phyloP scores from a whole-genome alignment of 495 filamentous ascomycete genomes.

The Aspergillus bridgeri region DNA sequence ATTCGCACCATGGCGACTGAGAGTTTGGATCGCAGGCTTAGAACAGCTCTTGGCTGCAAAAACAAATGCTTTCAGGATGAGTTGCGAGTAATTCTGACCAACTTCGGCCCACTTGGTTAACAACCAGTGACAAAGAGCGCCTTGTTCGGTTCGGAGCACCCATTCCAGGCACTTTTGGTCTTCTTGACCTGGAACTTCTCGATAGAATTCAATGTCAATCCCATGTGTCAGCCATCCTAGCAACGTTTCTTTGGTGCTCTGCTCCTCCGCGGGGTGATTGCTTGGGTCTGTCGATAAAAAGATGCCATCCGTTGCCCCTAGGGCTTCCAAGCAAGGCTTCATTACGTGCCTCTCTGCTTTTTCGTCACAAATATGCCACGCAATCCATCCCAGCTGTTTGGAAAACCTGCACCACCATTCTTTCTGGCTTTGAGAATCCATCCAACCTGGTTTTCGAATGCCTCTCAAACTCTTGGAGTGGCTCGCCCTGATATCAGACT shows the following conservation, averaged over 20 bases:
- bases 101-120: conserved; percentile 6
- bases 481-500: conserved; percentile 14
- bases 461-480: conserved; percentile 1
- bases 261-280: too few relatives aligned
- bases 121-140: conserved; percentile 8
- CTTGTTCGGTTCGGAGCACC: conserved; percentile 7
- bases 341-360: too few relatives aligned
- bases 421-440: neutral
- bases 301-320: too few relatives aligned
- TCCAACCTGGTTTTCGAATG: conserved; percentile 11
- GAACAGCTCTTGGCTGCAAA: too few relatives aligned
- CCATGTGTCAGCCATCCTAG: too few relatives aligned
- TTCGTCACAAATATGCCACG: conserved; percentile 30
- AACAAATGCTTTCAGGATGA: too few relatives aligned
- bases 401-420: conserved; percentile 23
- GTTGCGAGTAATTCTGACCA: too few relatives aligned
- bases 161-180: conserved; percentile 14
- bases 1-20: conserved; percentile 5
- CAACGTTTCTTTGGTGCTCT: too few relatives aligned
- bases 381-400: conserved; percentile 29
- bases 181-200: conserved; percentile 2
- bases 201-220: too few relatives aligned
- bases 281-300: too few relatives aligned
- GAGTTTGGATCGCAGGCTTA: too few relatives aligned
- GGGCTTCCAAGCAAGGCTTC: too few relatives aligned